Base-by-base conservation (phyloP, 2,329 filamentous ascomycete genomes). In the Xylariaceae sp. region DNA sequence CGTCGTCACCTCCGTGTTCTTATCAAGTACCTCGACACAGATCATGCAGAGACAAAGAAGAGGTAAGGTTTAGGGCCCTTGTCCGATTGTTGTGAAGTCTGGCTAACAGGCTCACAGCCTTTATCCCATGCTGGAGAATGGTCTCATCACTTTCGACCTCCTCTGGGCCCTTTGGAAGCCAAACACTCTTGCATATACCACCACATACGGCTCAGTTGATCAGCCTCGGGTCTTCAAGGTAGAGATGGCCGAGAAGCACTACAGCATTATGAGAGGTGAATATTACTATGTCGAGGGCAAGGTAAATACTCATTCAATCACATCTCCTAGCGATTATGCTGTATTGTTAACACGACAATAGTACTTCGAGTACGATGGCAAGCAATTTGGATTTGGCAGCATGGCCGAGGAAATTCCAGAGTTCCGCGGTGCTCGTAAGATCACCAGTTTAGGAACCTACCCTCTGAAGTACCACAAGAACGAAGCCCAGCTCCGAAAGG, bases 151-250 rank as follows among this genome's bases (percentile, higher is more conserved):
- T 0, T 96, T 93, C 65, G 91, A 96, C 54, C 81, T 96, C 2
- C 77, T 96, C 1, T 96, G 92, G 92, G 91, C 91, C 0, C 75
- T 96, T 2, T 96, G 89, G 82, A 96, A 95, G 68, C 92, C 92
- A 0, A 90, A 91, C 65, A 91, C 90, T 0, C 83, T 96, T 19
- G 88, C 86, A 1, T 93, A 89, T 70, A 85, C 88, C 0, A 84
- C 85, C 0, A 93, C 90, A 0, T 96, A 96, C 60, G 89, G 89
- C 2, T 86, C 85, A 37, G 76, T 80, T 14, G 89, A 93, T 40
- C 87, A 95, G 65, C 89, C 91, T 1, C 84, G 90, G 16, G 89
- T 89, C 9, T 93, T 96, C 81, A 92, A 90, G 70, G 86, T 93
- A 1, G 90, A 93, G 56, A 83, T 87, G 61, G 87, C 89, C 0